phyloP scores from a whole-genome alignment of 2,329 filamentous ascomycete genomes.

The Exophiala sp. region DNA sequence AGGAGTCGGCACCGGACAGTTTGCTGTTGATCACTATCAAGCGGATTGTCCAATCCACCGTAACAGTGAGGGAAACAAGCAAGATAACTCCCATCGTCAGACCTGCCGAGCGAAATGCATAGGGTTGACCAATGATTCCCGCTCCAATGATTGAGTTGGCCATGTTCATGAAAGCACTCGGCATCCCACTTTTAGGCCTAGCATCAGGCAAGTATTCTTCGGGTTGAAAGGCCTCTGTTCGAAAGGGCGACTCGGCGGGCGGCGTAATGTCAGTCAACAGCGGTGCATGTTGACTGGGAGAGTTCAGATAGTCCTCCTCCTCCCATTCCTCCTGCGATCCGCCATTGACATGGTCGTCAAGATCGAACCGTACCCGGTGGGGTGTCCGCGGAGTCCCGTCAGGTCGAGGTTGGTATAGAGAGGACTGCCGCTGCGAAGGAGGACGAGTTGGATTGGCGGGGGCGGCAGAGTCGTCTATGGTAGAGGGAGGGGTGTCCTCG shows the following conservation, averaged over 20 bases:
- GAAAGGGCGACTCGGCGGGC: constrained; percentile 65
- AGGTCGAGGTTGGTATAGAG: constrained; percentile 37
- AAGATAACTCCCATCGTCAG: constrained; percentile 73
- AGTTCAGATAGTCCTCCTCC: constrained; percentile 56
- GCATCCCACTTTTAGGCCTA: constrained; percentile 76
- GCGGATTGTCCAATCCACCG: constrained; percentile 95
- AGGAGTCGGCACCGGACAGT: constrained; percentile 85
- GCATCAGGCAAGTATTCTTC: constrained; percentile 56
- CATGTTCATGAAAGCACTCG: constrained; percentile 98
- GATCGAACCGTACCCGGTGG: constrained; percentile 69
- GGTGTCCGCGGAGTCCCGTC: constrained; percentile 54
- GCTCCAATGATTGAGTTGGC: constrained; percentile 92
- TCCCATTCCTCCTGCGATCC: constrained; percentile 33
- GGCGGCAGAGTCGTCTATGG: constrained; percentile 23
- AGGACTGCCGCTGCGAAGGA: constrained; percentile 35
- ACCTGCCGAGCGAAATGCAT: constrained; percentile 90
- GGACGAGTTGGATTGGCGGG: constrained; percentile 17
- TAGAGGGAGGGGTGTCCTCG: constrained; percentile 24
- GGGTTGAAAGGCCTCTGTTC: constrained; percentile 49
- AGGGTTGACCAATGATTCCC: constrained; percentile 76
- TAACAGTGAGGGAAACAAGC: constrained; percentile 70
- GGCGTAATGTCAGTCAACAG: constrained; percentile 78
- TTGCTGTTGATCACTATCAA: constrained; percentile 98
- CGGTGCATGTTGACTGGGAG: constrained; percentile 54
- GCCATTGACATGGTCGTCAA: constrained; percentile 30